Evolutionary conservation across 768 basidiomycete species (phyloP), one percentile per base, ranked within the genome.

Genomic region (Pisolithus marmoratus): DNA sequence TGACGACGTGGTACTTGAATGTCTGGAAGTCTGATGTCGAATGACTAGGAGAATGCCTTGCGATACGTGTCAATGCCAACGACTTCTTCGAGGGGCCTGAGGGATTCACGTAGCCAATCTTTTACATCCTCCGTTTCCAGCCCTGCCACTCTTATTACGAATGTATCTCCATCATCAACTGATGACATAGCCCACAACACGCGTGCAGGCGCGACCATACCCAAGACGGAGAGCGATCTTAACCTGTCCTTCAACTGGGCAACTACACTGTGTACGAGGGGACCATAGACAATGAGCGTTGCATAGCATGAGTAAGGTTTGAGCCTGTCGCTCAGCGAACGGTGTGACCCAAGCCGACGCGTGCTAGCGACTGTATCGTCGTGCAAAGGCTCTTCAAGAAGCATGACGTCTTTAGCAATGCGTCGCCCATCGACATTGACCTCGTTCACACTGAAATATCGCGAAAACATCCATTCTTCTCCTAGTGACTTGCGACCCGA

Each of bases 291-390:
- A 54, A 96, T 73, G 19, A 95, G 67, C 57, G 84, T 94, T 19
- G 91, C 93, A 67, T 95, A 97, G 68, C 92, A 94, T 8, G 87
- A 79, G 63, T 95, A 97, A 3, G 93, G 92, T 8, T 73, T 74
- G 50, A 96, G 74, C 53, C 77, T 77, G 42, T 84, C 79, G 8
- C 64, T 71, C 40, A 91, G 77, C 5, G 76, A 67, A 31, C 82
- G 79, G 47, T 63, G 63, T 20, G 70, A 70, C 19, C 74, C 62
- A 8, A 65, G 55, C 22, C 42, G 43, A 3, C 46, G 53, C 19
- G 55, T 40, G 8, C 49, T 50, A 12, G 43, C 52, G 22, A 59
- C 58, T 37, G 64, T 58, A 29, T 44, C 46, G 34, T 51, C n/a
- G 42, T 29, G 37, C 19, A n/a, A 49, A 20, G 53, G 31, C n/a